A percentile compares a stretch with the other conserved stretches of the same genome.
Evolutionary conservation across 1,284 basidiomycete genomes (phyloP).

Genomic region (Pulveroboletus sp.): DNA sequence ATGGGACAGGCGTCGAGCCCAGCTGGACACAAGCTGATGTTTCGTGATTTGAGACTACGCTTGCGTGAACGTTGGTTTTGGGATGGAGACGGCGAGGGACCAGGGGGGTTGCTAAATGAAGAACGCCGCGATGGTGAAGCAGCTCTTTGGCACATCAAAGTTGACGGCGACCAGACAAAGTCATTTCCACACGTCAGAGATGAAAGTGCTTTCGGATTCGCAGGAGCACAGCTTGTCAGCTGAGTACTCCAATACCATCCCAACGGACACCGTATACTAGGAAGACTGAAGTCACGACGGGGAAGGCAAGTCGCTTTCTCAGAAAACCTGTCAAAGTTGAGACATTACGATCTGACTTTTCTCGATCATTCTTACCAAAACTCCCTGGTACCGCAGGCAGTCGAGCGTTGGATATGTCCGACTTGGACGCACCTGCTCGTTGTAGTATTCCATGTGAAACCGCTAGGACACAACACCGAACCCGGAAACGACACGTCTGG

Average conservation of each 20-base stretch:
- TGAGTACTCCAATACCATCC: slow-evolving; percentile 23
- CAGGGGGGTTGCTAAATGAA: neutral
- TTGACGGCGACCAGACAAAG: slow-evolving; percentile 16
- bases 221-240: slow-evolving; percentile 15
- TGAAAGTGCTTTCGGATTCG: slow-evolving; percentile 7
- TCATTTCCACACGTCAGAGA: neutral
- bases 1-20: slow-evolving; percentile 66
- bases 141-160: slow-evolving; percentile 9
- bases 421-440: slow-evolving; percentile 8
- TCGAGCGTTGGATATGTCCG: neutral
- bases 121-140: slow-evolving; percentile 4
- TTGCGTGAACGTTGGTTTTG: slow-evolving; percentile 3
- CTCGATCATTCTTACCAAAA: slow-evolving; percentile 17
- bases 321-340: slow-evolving; percentile 15
- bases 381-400: slow-evolving; percentile 4
- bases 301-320: slow-evolving; percentile 17
- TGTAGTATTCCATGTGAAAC: slow-evolving; percentile 11
- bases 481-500: neutral
- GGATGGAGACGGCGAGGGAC: slow-evolving; percentile 14
- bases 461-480: slow-evolving; percentile 11
- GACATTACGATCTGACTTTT: neutral
- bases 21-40: slow-evolving; percentile 38
- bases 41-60: slow-evolving; percentile 41
- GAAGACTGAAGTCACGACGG: neutral
- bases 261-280: slow-evolving; percentile 13